phyloP scores from a whole-genome alignment of 176 grass and related monocot genomes.

The Neostapfia colusana region DNA sequence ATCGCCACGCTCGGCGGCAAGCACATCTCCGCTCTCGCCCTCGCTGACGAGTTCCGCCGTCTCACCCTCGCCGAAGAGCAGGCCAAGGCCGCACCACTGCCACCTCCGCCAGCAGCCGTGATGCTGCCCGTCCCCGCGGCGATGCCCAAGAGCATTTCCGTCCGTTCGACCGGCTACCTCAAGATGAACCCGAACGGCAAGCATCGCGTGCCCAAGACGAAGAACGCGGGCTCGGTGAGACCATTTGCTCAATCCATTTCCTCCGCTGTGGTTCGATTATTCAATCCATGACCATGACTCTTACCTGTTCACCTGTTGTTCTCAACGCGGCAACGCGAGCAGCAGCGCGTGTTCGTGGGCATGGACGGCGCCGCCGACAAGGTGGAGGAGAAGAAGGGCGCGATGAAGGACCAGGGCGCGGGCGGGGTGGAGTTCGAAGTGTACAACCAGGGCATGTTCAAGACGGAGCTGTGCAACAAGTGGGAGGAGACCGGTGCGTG shows the following conservation, averaged over 20 bases:
- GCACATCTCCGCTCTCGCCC: neutral
- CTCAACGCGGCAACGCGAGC: conserved; percentile 42
- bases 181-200: conserved; percentile 46
- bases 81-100: neutral
- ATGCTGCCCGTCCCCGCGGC: conserved; percentile 11
- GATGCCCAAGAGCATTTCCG: conserved; percentile 80
- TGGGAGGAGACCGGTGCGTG: conserved; percentile 91
- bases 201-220: conserved; percentile 37
- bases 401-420: conserved; percentile 24
- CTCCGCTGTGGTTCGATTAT: neutral
- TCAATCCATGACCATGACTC: neutral
- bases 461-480: conserved; percentile 99
- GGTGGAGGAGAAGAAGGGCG: conserved; percentile 31
- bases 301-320: conserved; percentile 21
- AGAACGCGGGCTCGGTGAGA: conserved; percentile 54
- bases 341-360: conserved; percentile 48
- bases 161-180: conserved; percentile 74
- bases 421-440: conserved; percentile 69
- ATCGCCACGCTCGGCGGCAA: conserved; percentile 40
- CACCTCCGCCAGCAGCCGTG: conserved; percentile 13
- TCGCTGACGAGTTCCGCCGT: conserved; percentile 49
- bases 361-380: conserved; percentile 35
- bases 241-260: neutral
- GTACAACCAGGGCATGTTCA: conserved; percentile 96
- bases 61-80: conserved; percentile 35